Base-by-base conservation (phyloP, 345 rosid species). In the Capsella bursapastoris region DNA sequence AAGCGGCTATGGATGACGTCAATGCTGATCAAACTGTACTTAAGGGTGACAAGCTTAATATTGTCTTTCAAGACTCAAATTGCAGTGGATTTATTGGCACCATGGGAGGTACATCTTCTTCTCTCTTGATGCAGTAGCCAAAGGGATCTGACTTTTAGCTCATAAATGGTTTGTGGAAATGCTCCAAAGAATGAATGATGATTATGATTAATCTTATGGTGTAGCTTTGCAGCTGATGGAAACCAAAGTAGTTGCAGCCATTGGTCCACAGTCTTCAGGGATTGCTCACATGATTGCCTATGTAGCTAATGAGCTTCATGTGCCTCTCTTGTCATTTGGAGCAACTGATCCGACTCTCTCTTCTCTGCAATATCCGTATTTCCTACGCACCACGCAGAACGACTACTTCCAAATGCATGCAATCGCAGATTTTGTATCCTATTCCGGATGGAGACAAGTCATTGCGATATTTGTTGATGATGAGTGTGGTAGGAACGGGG, bases 221-320 rank as follows among this genome's bases (percentile, higher is more conserved):
- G 90, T 79, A 95, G 99, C 97, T 81, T 79, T 95, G 83, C 87
- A 90, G 96, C 83, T 95, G 72, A 86, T 95, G 87, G 92, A 84
- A 82, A 79, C 73, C n/a, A 82, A 86, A 28, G 89, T 95, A 28
- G 84, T 88, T 49, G 84, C 82, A 60, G 91, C 85, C 67, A 84
- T 95, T 72, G 99, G 99, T 68, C 99, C 99, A 34, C 99, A 92
- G 63, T 95, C 99, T 58, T 95, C 99, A 8, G 93, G 91, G 27
- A 86, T 95, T 76, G 93, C 96, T 71, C 99, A 95, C 73, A 78
- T 89, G 68, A 86, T 92, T 74, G 85, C 96, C 32, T 89, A 87
- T 64, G 86, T 86, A 15, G 86, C 82, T 49, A 85, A 84, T 44
- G 96, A 89, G 78, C 90, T 89, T 27, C 90, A 84, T 28, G 82